These are phyloP conservation scores for Chaetomiaceae sp. DNA, from an alignment of 2,329 filamentous ascomycete species.

Conservation along the genomic window DNA sequence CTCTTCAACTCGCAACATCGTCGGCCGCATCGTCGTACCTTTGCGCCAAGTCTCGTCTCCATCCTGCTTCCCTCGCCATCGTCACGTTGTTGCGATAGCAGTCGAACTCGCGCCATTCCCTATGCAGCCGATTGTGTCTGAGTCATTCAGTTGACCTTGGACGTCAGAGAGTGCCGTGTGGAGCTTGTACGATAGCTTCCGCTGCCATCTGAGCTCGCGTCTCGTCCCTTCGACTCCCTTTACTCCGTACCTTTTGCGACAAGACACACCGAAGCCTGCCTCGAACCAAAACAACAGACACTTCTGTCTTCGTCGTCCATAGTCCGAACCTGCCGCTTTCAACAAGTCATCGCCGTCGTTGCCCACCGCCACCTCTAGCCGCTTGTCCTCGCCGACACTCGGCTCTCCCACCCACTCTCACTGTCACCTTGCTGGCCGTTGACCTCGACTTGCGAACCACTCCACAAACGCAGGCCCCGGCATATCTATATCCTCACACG, in stretches of 20 bases:
- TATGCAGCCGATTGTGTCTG: slow-evolving; percentile 26
- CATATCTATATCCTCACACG: slow-evolving; percentile 1
- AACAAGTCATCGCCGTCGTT: slow-evolving; percentile 16
- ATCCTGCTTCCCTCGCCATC: not conserved
- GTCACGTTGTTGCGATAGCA: slow-evolving; percentile 6
- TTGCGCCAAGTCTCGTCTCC: not conserved
- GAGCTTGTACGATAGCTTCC: slow-evolving; percentile 17
- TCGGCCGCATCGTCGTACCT: not conserved
- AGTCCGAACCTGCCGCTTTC: slow-evolving; percentile 10
- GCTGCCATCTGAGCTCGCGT: slow-evolving; percentile 18
- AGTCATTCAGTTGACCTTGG: slow-evolving; percentile 32
- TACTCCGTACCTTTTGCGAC: no score
- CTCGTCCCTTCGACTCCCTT: not conserved
- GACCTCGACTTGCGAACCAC: no score
- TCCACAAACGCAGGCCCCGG: slow-evolving; percentile 1
- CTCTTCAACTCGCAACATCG: slow-evolving; percentile 8
- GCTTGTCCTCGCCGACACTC: not conserved
- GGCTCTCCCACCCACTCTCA: not conserved
- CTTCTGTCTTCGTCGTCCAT: not conserved
- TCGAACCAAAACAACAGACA: not conserved
- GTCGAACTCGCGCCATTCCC: slow-evolving; percentile 7
- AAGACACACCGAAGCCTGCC: not conserved
- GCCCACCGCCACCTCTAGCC: not conserved
- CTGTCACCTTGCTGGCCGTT: not conserved
- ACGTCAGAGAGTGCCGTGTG: slow-evolving; percentile 26